These are phyloP conservation scores for Penicillium sclerotiorum DNA, from an alignment of 2,329 filamentous ascomycete genomes.

Conservation along the genomic window DNA sequence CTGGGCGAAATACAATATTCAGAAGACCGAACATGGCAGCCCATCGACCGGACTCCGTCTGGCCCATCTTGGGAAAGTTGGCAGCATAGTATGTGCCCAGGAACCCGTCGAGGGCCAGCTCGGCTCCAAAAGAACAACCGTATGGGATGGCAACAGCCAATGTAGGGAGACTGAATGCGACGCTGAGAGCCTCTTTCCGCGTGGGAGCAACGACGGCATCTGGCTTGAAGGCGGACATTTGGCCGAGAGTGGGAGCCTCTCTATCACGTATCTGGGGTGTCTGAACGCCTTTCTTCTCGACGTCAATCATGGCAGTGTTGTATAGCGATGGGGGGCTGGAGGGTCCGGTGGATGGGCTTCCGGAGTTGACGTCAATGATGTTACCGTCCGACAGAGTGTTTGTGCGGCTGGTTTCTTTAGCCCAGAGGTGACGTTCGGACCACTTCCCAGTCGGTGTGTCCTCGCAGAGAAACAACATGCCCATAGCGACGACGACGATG, in stretches of 20 bases:
- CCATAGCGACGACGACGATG: conserved; percentile 66
- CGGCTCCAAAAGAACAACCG: conserved; percentile 63
- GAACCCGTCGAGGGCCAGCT: conserved; percentile 63
- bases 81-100: conserved; percentile 61
- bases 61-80: conserved; percentile 58
- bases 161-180: conserved; percentile 64
- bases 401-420: conserved; percentile 46
- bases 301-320: conserved; percentile 22
- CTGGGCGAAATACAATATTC: conserved; percentile 52
- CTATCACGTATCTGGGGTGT: conserved; percentile 27
- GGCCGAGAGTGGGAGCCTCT: conserved; percentile 51
- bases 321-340: conserved; percentile 29
- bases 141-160: conserved; percentile 57
- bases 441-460: conserved; percentile 84
- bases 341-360: conserved; percentile 22
- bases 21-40: conserved; percentile 59
- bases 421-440: conserved; percentile 68
- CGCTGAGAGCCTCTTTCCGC: conserved; percentile 60
- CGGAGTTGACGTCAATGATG: conserved; percentile 34
- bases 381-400: conserved; percentile 27
- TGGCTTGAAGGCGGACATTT: conserved; percentile 53
- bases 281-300: conserved; percentile 38
- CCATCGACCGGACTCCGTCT: conserved; percentile 59
- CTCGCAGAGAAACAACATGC: conserved; percentile 72
- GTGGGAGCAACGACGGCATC: conserved; percentile 67